phyloP scores from a whole-genome alignment of 495 filamentous ascomycete species.

The Aspergillus bridgeri region DNA sequence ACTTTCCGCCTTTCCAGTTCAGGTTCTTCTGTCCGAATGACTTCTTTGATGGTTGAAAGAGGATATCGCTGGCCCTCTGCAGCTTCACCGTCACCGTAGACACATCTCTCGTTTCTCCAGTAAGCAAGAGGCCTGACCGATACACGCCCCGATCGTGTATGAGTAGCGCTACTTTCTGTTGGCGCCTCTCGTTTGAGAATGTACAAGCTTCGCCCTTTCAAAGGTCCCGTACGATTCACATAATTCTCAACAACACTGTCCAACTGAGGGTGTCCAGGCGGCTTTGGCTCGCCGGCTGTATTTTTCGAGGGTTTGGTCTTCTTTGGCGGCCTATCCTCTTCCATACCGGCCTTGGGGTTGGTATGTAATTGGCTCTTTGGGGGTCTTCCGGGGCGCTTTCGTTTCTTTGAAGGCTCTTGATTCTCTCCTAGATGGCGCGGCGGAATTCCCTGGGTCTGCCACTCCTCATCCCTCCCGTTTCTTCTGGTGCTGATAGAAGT shows the following conservation, averaged over 20 bases:
- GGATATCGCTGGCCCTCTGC: slow-evolving; percentile 51
- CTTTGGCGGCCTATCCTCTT: slow-evolving; percentile 32
- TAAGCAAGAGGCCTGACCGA: slow-evolving; percentile 74
- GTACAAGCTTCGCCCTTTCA: slow-evolving; percentile 59
- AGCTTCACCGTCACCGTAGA: slow-evolving; percentile 59
- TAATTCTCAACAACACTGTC: slow-evolving; percentile 43
- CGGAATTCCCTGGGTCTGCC: slow-evolving; percentile 10
- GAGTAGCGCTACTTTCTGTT: slow-evolving; percentile 41
- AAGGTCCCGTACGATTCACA: slow-evolving; percentile 41
- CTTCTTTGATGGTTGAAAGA: slow-evolving; percentile 65
- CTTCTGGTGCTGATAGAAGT: slow-evolving; percentile 8
- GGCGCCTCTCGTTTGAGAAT: slow-evolving; percentile 69
- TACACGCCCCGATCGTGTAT: slow-evolving; percentile 54
- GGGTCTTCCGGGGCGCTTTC: slow-evolving; percentile 34
- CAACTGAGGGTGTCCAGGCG: slow-evolving; percentile 30
- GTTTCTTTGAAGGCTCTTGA: slow-evolving; percentile 17
- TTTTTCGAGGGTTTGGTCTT: slow-evolving; percentile 29
- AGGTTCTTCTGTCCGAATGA: slow-evolving; percentile 69
- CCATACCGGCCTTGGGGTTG: slow-evolving; percentile 19
- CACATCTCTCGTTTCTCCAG: slow-evolving; percentile 80
- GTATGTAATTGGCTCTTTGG: slow-evolving; percentile 24
- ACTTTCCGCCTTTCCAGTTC: slow-evolving; percentile 39
- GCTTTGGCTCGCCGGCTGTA: slow-evolving; percentile 9
- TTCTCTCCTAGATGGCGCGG: slow-evolving; percentile 13
- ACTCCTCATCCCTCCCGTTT: slow-evolving; percentile 11